Conservation (phyloP, 2,329 filamentous ascomycete genomes). For the Trichoderma sp. region DNA sequence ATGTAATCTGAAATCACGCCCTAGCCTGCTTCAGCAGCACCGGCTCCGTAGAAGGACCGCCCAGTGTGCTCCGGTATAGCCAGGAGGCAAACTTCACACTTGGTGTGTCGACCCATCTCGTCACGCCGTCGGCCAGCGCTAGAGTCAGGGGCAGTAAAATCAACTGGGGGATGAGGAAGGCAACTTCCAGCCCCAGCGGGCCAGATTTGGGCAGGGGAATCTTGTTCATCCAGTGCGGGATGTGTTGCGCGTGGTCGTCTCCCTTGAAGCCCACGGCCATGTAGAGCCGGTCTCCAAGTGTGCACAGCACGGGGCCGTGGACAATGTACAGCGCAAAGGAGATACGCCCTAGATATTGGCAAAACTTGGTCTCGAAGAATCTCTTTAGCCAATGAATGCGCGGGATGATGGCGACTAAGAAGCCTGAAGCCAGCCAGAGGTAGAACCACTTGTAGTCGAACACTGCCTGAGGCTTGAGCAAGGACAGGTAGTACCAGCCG, state of each 20-base stretch:
- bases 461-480: constrained; percentile 65
- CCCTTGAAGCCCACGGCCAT: constrained; percentile 58
- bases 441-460: constrained; percentile 70
- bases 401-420: constrained; percentile 57
- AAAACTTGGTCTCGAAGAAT: constrained; percentile 60
- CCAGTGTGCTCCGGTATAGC: constrained; percentile 46
- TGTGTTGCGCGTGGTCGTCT: constrained; percentile 48
- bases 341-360: constrained; percentile 63
- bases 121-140: constrained; percentile 58
- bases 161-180: constrained; percentile 61
- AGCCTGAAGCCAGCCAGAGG: constrained; percentile 60
- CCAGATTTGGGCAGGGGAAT: constrained; percentile 57
- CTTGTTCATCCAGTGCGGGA: constrained; percentile 58
- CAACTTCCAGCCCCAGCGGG: constrained; percentile 61
- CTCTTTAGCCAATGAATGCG: constrained; percentile 58
- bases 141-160: constrained; percentile 61
- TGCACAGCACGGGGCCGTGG: constrained; percentile 62
- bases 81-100: constrained; percentile 58
- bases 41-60: background rate
- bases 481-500: constrained; percentile 62
- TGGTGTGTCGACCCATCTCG: constrained; percentile 59
- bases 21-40: constrained; percentile 18
- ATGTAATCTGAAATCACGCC: constrained; percentile 2
- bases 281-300: constrained; percentile 64
- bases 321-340: constrained; percentile 65